Base-by-base conservation (phyloP, 768 basidiomycete genomes). In the Fistulinella prunicolor region DNA sequence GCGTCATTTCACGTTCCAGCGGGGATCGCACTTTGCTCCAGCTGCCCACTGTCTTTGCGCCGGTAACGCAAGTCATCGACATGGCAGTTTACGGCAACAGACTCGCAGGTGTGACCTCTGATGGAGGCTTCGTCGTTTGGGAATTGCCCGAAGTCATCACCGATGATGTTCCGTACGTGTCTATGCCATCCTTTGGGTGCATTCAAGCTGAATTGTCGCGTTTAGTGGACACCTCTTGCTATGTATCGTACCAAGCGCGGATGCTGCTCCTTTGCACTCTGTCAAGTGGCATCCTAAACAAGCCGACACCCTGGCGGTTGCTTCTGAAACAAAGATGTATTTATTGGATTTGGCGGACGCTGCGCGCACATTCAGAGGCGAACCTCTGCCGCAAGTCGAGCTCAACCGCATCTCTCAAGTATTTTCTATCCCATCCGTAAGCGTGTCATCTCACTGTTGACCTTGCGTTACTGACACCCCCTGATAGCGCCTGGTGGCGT, bases 261-360 rank as follows among this genome's bases (percentile, higher is more conserved):
- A 77, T 44, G 61, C 66, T 16, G 81, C 86, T 39, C 80, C 82
- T 21, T 74, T 92, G 24, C 86, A 86, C 54, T 80, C 86, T 12
- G 89, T 92, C 49, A 91, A 91, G 63, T 92, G 90, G 90, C 87
- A 93, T 57, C 86, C 89, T 12, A 88, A 86, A 63, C 83, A 91
- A 47, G 75, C 80, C 3, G 85, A 89, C 61, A 83, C 80, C 9
- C 73, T 92, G 37, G 90, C 89, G 4, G 83, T 92, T n/a, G 89
- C 89, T 17, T 88, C 87, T 0, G 83, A 85, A 55, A 80, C 76
- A 47, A 83, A 80, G 56, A 75, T 92, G 57, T 89, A 84, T 67
- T 70, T 91, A 34, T 76, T 92, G 60, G 87, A 93, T 65, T 67
- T 93, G 47, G 70, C 76, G 1, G 75, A 80, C 21, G 85, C 81